A percentile compares a stretch with the other conserved stretches of the same genome.
These are phyloP conservation scores for Serendipita sp. DNA, from an alignment of 768 basidiomycete genomes.

Conservation along the genomic window DNA sequence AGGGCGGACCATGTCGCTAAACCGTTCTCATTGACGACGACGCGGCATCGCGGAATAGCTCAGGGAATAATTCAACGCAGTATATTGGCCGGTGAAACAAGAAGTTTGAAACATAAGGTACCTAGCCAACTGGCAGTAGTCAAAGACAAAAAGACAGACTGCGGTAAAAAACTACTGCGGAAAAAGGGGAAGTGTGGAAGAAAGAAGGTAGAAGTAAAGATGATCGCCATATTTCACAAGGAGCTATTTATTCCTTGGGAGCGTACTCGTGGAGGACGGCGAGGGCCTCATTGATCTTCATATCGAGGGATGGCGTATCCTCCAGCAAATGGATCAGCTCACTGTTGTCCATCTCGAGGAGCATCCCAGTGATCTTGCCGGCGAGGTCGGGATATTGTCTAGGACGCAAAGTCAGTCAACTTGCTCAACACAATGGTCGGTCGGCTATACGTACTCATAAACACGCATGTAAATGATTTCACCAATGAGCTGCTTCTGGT, in stretches of 20 bases:
- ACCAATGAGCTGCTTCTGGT: constrained; percentile 99
- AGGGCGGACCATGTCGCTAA: neutral
- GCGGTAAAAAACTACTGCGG: neutral
- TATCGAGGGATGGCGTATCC: constrained; percentile 58
- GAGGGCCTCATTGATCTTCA: constrained; percentile 87
- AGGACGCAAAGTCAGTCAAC: constrained; percentile 12
- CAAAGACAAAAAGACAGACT: neutral
- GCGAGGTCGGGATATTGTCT: constrained; percentile 82
- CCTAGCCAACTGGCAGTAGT: neutral
- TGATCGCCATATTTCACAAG: constrained; percentile 11
- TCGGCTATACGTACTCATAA: constrained; percentile 36
- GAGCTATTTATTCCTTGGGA: constrained; percentile 21
- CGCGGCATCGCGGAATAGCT: neutral
- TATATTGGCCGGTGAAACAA: constrained; percentile 5
- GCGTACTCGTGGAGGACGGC: constrained; percentile 75
- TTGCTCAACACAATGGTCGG: constrained; percentile 10
- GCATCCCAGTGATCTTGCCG: constrained; percentile 97
- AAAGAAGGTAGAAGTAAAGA: neutral
- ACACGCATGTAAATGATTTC: constrained; percentile 93
- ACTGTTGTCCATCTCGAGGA: constrained; percentile 95
- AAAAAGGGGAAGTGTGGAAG: neutral
- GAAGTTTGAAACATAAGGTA: neutral
- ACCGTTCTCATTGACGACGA: neutral
- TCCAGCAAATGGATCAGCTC: constrained; percentile 86
- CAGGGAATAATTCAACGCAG: neutral